phyloP scores from a whole-genome alignment of 768 basidiomycete genomes.

The Rhodotorula babjevae region DNA sequence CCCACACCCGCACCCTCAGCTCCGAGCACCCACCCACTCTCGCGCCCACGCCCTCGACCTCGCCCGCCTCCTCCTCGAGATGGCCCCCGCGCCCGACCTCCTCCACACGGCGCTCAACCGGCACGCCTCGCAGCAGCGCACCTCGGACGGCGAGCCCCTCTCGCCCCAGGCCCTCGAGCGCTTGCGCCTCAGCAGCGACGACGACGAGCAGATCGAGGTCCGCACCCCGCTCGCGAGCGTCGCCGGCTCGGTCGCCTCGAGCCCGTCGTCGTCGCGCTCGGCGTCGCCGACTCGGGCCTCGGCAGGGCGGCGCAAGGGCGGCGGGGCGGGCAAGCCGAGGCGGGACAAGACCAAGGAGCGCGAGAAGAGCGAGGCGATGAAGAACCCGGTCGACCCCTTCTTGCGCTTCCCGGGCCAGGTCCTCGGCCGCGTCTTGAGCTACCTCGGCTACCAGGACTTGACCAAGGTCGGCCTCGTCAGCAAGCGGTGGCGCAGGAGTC shows the following conservation, averaged over 20 bases:
- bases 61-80: neutral
- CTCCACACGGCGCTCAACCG: constrained; percentile 25
- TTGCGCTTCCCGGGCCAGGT: constrained; percentile 40
- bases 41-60: neutral
- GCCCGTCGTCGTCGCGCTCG: constrained; percentile 29
- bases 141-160: constrained; percentile 2
- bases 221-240: constrained; percentile 18
- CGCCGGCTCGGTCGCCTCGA: constrained; percentile 14
- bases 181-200: constrained; percentile 3
- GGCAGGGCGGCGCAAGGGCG: constrained; percentile 13
- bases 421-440: constrained; percentile 37
- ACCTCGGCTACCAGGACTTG: constrained; percentile 32
- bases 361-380: constrained; percentile 27
- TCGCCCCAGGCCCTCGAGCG: constrained; percentile 5
- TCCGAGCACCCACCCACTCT: too few species aligned
- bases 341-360: constrained; percentile 40
- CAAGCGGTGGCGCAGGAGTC: constrained; percentile 40
- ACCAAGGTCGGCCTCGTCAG: constrained; percentile 35
- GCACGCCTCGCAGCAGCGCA: neutral
- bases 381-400: constrained; percentile 40
- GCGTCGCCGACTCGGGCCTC: constrained; percentile 34
- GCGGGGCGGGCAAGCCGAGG: constrained; percentile 36
- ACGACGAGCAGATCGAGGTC: constrained; percentile 32
- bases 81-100: constrained; percentile 22
- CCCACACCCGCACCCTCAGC: too few species aligned